Percentiles rank a stretch among this genome's conserved stretches.
These are phyloP conservation scores for Dactylorhiza incarnata DNA, from an alignment of 106 monocot species.

Conservation along the genomic window DNA sequence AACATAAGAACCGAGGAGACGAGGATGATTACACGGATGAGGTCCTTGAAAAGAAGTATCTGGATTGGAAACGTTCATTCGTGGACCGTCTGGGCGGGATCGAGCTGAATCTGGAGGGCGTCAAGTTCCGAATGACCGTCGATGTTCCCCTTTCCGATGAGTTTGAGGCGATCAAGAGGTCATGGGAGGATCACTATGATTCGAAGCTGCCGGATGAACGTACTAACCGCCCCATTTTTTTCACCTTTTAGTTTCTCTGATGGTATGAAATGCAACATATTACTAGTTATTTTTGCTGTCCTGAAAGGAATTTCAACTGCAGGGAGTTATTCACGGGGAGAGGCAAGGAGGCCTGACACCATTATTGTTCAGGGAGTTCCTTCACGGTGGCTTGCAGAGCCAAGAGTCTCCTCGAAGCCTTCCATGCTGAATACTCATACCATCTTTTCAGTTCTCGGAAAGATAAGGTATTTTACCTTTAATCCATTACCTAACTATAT, in stretches of 20 bases:
- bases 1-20: constrained; percentile 8
- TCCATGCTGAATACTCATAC: constrained; percentile 86
- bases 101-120: constrained; percentile 81
- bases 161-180: constrained; percentile 57
- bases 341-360: constrained; percentile 48
- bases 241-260: not conserved
- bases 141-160: constrained; percentile 60
- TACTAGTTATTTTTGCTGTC: not conserved
- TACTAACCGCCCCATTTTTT: constrained; percentile 3
- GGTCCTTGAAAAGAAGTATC: constrained; percentile 30
- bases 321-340: constrained; percentile 36
- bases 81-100: constrained; percentile 52
- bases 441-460: constrained; percentile 77
- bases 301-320: not conserved
- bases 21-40: constrained; percentile 12
- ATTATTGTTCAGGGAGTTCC: constrained; percentile 68
- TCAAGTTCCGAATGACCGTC: constrained; percentile 58
- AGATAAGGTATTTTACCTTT: constrained; percentile 52
- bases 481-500: not conserved
- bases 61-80: constrained; percentile 52
- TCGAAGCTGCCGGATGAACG: constrained; percentile 31
- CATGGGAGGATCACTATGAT: constrained; percentile 72
- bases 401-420: constrained; percentile 83
- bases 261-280: not conserved
- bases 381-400: constrained; percentile 93